Conservation (phyloP, 805 yeast genomes). For the Debaryomyces tyrocola region DNA sequence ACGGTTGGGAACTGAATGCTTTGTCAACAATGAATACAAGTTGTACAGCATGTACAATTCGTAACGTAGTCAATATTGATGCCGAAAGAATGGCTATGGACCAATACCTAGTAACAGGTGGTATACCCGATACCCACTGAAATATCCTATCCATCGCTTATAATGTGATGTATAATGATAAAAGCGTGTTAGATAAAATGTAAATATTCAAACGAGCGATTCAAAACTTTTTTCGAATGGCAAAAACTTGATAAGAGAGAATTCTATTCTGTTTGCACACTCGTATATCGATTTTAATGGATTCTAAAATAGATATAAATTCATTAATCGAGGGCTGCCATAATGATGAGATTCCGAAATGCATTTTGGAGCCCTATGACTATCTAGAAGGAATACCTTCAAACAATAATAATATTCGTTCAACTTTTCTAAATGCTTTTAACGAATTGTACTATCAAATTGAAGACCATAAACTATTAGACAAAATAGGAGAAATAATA, state of each 20-base stretch:
- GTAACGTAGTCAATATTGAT: conserved; percentile 19
- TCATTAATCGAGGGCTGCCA: conserved; percentile 5
- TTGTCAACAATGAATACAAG: conserved; percentile 27
- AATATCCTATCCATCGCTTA: conserved; percentile 16
- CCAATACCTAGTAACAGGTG: conserved; percentile 29
- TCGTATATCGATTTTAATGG: not conserved
- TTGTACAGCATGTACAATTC: conserved; percentile 15
- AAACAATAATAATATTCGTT: conserved; percentile 31
- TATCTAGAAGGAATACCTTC: conserved; percentile 35
- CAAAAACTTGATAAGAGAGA: not conserved
- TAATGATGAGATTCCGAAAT: conserved; percentile 7
- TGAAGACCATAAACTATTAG: conserved; percentile 18
- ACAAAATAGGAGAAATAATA: conserved; percentile 27
- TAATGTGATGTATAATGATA: not conserved
- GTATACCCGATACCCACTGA: conserved; percentile 14
- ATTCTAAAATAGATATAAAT: conserved; percentile 2
- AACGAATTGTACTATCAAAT: conserved; percentile 33
- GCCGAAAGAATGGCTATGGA: conserved; percentile 20
- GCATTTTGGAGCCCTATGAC: conserved; percentile 27
- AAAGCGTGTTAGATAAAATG: no score
- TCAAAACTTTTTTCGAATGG: not conserved
- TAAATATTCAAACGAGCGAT: no score
- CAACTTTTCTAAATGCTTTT: conserved; percentile 31
- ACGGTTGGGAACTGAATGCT: conserved; percentile 30
- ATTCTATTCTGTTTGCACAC: no score